phyloP scores from a whole-genome alignment of 139 green algal species.

The Edaphochlamys debaryana region DNA sequence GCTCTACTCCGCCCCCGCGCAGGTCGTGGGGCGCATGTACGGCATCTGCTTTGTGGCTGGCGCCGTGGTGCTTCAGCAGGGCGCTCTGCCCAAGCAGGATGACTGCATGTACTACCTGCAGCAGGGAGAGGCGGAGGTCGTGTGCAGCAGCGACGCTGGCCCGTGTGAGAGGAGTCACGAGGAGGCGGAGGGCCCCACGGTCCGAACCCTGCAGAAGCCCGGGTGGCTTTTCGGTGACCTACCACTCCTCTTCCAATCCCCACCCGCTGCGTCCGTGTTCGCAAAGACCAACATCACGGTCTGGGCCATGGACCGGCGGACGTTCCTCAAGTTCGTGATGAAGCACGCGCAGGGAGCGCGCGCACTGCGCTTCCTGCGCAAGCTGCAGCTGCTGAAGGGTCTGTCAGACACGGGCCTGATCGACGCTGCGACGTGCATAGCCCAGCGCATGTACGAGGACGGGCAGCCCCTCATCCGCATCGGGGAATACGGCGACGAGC shows the following conservation, averaged over 20 bases:
- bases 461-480: slow-evolving; percentile 72
- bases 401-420: slow-evolving; percentile 80
- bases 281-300: slow-evolving; percentile 69
- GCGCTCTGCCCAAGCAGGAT: slow-evolving; percentile 60
- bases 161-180: slow-evolving; percentile 31
- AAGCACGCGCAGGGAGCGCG: slow-evolving; percentile 74
- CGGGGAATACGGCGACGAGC: slow-evolving; percentile 73
- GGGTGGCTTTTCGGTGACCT: slow-evolving; percentile 85
- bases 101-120: slow-evolving; percentile 83
- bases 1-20: too few species aligned
- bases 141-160: slow-evolving; percentile 63
- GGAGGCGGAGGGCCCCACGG: slow-evolving; percentile 61
- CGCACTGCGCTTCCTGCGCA: slow-evolving; percentile 77
- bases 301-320: slow-evolving; percentile 73
- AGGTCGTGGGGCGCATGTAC: slow-evolving; percentile 72
- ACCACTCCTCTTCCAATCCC: slow-evolving; percentile 78
- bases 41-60: slow-evolving; percentile 61
- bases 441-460: slow-evolving; percentile 69
- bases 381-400: slow-evolving; percentile 81
- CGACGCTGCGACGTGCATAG: slow-evolving; percentile 58
- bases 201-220: slow-evolving; percentile 70
- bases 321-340: slow-evolving; percentile 81
- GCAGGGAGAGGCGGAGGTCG: slow-evolving; percentile 73
- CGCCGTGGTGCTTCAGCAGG: slow-evolving; percentile 76
- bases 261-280: slow-evolving; percentile 75